Evolutionary conservation across 2,329 filamentous ascomycete genomes (phyloP), one percentile per base, ranked within the genome.

Genomic region (Sclerotinia borealis): DNA sequence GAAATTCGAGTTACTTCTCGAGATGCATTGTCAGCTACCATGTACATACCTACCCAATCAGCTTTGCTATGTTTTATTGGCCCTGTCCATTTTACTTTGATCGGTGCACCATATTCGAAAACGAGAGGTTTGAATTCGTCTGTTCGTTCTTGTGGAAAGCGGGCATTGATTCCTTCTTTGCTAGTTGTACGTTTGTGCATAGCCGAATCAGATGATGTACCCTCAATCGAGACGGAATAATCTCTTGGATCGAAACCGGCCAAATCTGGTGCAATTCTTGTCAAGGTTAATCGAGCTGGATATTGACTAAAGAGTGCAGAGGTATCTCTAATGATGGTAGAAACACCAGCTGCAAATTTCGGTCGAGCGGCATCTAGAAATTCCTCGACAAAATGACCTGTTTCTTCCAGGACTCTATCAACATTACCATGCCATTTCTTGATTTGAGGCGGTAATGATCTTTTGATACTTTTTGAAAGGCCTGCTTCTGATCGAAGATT

Each of bases 31-130:
- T 98, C 93, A 3, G 92, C 92, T 3, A 99, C 92, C 85, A 93
- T 92, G 79, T 98, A 99, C 7, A 99, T 81, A 4, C 93, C 93
- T 60, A 99, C 87, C 95, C 95, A 99, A 76, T 99, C 95, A 71
- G 89, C 90, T 74, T 90, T 92, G 77, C 87, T 88, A 77, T 98
- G 95, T 68, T 92, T 91, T 43, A 86, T 81, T 0, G 95, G 93
- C 0, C 93, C 95, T 34, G 85, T 90, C 95, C 95, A 99, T 70
- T 85, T 90, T 67, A 98, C 91, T 69, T 84, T 89, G 74, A 99
- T 91, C 0, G 95, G 92, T 0, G 92, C 85, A 41, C 95, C 95
- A 70, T 97, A 99, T 74, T 96, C 88, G 61, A 96, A 89, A 0
- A 88, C 85, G 67, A 92, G 80, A 1, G 91, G 91, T 74, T 91